Evolutionary conservation across 2,329 filamentous ascomycete species (phyloP), one percentile per base, ranked within the genome.

Genomic region (Talaromyces pinophilus): DNA sequence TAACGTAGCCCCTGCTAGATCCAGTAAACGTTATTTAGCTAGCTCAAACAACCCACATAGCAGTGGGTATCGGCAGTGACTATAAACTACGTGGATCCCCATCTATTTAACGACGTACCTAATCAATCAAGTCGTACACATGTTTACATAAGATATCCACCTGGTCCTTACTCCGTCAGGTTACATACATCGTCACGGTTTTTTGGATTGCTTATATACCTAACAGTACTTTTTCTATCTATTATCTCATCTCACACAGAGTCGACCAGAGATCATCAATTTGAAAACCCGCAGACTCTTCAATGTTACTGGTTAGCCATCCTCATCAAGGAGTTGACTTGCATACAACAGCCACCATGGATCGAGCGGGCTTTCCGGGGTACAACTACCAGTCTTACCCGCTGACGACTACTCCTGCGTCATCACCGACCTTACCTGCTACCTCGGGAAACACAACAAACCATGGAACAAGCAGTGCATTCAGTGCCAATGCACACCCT

Each of bases 401-500:
- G 33, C 30, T 40, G 30, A 52, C 30, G 25, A 66, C 28, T 17
- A 25, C 50, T 28, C 42, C 64, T 25, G 42, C 46, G 8, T 5
- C 50, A 17, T 78, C 71, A 74, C 72, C 28, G 73, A 71, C 66
- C 66, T 71, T 63, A 72, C 72, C 60, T 75, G 77, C 70, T 33
- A 72, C 73, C 57, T 64, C 69, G 33, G 59, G 71, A 57, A 84
- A 88, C 62, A 87, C 90, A 78, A 89, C 92, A 76, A 85, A 82
- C 70, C 89, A 92, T 76, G 90, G 89, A 77, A 96, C 92, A 69
- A 97, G 92, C 83, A 97, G 92, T 81, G 94, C 94, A 72, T 97
- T 96, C 84, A 96, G 92, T 81, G 91, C 90, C 74, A 96, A 92
- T 70, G 94, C 93, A 73, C 96, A 96, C 79, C 92, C 94, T 64